Percentiles rank a stretch among this genome's conserved stretches.
These are phyloP conservation scores for Termitomyces sp. DNA, from an alignment of 768 basidiomycete genomes.

Conservation along the genomic window DNA sequence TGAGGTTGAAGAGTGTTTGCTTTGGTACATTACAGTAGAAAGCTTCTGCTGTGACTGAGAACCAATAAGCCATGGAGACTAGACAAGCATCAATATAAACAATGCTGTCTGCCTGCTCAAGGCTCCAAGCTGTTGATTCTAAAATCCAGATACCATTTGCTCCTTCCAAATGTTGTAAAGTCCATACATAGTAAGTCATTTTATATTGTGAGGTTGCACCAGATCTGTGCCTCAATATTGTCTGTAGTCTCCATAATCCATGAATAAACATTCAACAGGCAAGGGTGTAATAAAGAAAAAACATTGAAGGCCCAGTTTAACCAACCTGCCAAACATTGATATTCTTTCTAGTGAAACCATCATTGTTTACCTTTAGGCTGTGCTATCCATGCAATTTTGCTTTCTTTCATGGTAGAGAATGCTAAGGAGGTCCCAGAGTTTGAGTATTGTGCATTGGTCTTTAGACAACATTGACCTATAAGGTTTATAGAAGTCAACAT, in stretches of 20 bases:
- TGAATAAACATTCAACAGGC: conserved; percentile 26
- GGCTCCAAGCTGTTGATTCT: conserved; percentile 14
- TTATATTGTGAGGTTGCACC: conserved; percentile 18
- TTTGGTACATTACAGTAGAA: conserved; percentile 10
- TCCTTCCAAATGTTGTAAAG: conserved; percentile 14
- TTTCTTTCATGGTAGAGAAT: no score
- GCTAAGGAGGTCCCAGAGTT: no score
- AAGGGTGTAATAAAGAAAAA: conserved; percentile 30
- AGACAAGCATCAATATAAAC: conserved; percentile 9
- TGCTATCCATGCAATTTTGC: no score
- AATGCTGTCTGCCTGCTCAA: conserved; percentile 2
- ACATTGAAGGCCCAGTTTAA: conserved; percentile 39
- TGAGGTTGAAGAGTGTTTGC: neutral
- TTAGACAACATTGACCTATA: no score
- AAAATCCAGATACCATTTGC: conserved; percentile 20
- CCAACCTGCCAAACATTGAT: conserved; percentile 29
- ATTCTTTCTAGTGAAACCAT: conserved; percentile 4
- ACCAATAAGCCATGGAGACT: neutral
- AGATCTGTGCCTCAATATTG: conserved; percentile 10
- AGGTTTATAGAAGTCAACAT: no score
- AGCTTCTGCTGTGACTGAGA: neutral
- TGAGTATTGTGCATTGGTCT: no score
- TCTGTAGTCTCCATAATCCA: conserved; percentile 15
- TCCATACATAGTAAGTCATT: conserved; percentile 27
- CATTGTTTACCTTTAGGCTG: conserved; percentile 17